phyloP scores from a whole-genome alignment of 2,329 filamentous ascomycete species.

The Fusarium oligoseptatum region DNA sequence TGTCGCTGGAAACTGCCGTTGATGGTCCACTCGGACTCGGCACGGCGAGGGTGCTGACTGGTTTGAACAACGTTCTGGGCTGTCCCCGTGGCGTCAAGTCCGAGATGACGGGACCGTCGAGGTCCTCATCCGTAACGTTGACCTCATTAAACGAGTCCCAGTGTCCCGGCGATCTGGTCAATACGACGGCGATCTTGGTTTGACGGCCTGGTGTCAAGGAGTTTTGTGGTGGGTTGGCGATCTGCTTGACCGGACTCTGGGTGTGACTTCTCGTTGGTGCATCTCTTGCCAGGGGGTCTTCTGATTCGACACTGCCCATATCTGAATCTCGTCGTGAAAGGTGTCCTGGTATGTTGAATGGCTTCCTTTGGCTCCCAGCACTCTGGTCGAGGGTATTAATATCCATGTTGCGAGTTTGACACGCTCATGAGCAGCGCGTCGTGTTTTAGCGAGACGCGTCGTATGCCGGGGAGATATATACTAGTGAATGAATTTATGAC shows the following conservation, averaged over 20 bases:
- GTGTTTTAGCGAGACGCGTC: not conserved
- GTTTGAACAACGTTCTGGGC: constrained; percentile 17
- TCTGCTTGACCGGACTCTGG: constrained; percentile 19
- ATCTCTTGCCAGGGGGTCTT: constrained; percentile 36
- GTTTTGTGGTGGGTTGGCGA: not conserved
- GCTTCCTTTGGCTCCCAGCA: not conserved
- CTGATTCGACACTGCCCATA: constrained; percentile 31
- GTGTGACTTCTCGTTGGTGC: constrained; percentile 20
- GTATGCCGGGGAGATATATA: not conserved
- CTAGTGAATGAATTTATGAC: not conserved
- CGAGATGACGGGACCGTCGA: constrained; percentile 31
- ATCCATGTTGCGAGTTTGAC: constrained; percentile 18
- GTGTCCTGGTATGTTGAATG: not conserved
- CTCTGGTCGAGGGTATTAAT: constrained; percentile 7
- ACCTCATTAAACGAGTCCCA: constrained; percentile 7
- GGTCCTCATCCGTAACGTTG: constrained; percentile 14
- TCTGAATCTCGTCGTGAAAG: constrained; percentile 7
- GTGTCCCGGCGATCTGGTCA: constrained; percentile 31
- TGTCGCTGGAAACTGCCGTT: constrained; percentile 13
- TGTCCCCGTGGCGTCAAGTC: constrained; percentile 37
- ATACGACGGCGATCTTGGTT: constrained; percentile 37
- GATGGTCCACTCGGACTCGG: constrained; percentile 9
- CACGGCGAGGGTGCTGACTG: not conserved
- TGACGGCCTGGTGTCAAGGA: not conserved
- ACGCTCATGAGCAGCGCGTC: constrained; percentile 12